Evolutionary conservation across 129 eudicot genomes (phyloP).

Genomic region (Flaveria linearis): DNA sequence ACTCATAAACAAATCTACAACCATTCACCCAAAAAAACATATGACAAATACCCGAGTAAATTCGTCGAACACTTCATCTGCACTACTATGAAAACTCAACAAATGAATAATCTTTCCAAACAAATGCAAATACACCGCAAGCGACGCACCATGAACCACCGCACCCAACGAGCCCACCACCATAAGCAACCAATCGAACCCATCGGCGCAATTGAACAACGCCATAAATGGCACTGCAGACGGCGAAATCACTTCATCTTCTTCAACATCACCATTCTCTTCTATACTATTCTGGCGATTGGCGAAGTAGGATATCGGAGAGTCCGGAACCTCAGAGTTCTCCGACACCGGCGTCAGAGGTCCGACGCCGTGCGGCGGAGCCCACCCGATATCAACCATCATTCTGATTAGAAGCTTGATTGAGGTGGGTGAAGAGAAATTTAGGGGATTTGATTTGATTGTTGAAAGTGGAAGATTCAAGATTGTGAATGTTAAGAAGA

Average conservation of each 20-base stretch:
- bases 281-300: slow-evolving; percentile 30
- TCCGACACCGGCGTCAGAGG: too few species aligned
- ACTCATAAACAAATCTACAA: too few species aligned
- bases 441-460: too few species aligned
- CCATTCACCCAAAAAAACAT: too few species aligned
- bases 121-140: slow-evolving; percentile 46
- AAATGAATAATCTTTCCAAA: slow-evolving; percentile 53
- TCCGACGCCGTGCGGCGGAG: too few species aligned
- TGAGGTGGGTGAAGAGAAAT: too few species aligned
- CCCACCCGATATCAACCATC: too few species aligned
- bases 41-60: too few species aligned
- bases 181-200: slow-evolving; percentile 53
- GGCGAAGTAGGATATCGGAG: slow-evolving; percentile 44
- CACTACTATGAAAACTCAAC: too few species aligned
- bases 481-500: slow-evolving; percentile 13
- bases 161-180: slow-evolving; percentile 50
- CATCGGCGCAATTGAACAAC: slow-evolving; percentile 54
- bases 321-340: slow-evolving; percentile 63
- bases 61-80: too few species aligned
- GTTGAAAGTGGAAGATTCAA: too few species aligned
- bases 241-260: slow-evolving; percentile 44
- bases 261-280: slow-evolving; percentile 29
- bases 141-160: slow-evolving; percentile 54
- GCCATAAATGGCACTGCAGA: slow-evolving; percentile 56
- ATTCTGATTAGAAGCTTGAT: too few species aligned